These are phyloP conservation scores for Alternaria infectoria DNA, from an alignment of 2,329 filamentous ascomycete species.

Conservation along the genomic window DNA sequence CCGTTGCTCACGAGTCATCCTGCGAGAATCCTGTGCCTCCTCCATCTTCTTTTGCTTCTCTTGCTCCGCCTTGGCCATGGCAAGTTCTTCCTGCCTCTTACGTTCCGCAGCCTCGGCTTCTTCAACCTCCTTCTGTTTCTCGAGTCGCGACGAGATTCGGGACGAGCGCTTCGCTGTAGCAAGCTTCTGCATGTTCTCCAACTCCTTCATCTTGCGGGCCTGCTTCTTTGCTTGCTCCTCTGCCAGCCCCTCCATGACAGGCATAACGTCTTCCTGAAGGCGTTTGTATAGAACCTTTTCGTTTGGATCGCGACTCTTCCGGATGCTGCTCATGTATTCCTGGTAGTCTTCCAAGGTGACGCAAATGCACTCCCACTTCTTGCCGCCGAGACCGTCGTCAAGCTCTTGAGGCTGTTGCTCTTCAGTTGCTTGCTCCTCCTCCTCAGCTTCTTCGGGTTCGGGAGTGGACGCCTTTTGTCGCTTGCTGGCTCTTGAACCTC, in stretches of 20 bases:
- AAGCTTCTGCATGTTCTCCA: conserved; percentile 82
- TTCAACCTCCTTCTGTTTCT: conserved; percentile 77
- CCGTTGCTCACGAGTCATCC: conserved; percentile 84
- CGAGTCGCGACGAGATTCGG: conserved; percentile 80
- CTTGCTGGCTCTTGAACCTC: conserved; percentile 70
- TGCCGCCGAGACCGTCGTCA: conserved; percentile 73
- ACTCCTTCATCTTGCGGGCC: conserved; percentile 78
- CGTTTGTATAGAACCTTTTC: conserved; percentile 78
- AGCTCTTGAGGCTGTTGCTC: conserved; percentile 44
- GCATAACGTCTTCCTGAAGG: conserved; percentile 79
- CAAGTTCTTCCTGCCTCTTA: conserved; percentile 69
- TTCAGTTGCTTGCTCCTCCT: conserved; percentile 33
- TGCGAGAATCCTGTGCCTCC: conserved; percentile 76
- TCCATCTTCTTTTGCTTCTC: conserved; percentile 70
- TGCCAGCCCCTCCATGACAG: conserved; percentile 79
- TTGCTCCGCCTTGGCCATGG: conserved; percentile 65
- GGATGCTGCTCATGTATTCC: conserved; percentile 71
- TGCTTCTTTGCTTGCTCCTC: conserved; percentile 72
- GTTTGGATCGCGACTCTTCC: conserved; percentile 79
- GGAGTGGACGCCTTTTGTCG: conserved; percentile 66
- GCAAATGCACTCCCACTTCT: conserved; percentile 90
- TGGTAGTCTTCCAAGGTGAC: conserved; percentile 80
- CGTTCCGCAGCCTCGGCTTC: conserved; percentile 73
- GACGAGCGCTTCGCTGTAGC: conserved; percentile 95
- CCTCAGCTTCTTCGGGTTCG: conserved; percentile 49